Conservation (phyloP, 2,329 filamentous ascomycete genomes). For the Ophiostoma sp. region DNA sequence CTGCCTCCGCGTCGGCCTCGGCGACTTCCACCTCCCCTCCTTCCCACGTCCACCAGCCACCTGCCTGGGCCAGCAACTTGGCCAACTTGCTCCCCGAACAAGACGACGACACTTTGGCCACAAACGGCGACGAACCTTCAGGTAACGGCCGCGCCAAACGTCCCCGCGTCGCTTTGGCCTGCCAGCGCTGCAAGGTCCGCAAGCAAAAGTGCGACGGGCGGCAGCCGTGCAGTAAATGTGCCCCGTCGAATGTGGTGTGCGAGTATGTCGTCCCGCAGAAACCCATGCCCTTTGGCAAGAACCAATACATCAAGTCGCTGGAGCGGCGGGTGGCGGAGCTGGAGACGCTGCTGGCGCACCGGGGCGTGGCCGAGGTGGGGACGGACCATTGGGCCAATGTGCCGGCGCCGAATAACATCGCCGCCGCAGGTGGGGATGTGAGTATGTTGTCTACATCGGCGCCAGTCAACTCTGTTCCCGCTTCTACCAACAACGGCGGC, state of each 20-base stretch:
- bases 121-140: not conserved
- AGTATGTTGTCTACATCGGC: not conserved
- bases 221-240: conserved; percentile 19
- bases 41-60: not conserved
- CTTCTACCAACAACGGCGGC: too few relatives aligned
- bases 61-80: conserved; percentile 1
- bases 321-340: conserved; percentile 21
- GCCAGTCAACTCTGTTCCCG: not conserved
- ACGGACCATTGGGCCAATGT: conserved; percentile 2
- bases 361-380: conserved; percentile 16
- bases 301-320: conserved; percentile 22
- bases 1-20: not conserved
- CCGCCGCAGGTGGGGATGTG: not conserved
- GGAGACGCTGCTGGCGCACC: conserved; percentile 21
- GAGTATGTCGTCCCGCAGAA: conserved; percentile 17
- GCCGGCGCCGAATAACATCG: not conserved
- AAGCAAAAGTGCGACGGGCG: conserved; percentile 17
- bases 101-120: not conserved
- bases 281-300: conserved; percentile 16
- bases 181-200: conserved; percentile 22
- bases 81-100: not conserved
- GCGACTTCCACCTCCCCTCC: conserved; percentile 9
- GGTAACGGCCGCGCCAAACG: not conserved
- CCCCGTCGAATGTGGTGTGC: not conserved
- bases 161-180: conserved; percentile 18